A percentile compares a stretch with the other conserved stretches of the same genome.
These are phyloP conservation scores for Paraphoma chrysanthemicola DNA, from an alignment of 2,329 filamentous ascomycete species.

Conservation along the genomic window DNA sequence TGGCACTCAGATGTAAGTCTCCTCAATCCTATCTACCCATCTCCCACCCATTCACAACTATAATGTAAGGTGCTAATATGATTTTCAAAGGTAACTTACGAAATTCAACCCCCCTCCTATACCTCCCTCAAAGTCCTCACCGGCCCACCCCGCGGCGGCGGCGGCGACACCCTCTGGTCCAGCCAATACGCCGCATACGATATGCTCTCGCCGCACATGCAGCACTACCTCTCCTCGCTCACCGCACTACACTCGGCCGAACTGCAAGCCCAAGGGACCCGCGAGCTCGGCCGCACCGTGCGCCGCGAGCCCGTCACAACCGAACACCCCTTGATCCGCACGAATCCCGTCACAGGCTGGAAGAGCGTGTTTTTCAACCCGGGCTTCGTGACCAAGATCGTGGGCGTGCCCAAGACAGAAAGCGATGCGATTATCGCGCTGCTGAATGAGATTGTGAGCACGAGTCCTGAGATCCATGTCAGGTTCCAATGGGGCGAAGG, in stretches of 20 bases:
- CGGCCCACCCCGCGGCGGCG: slow-evolving; percentile 62
- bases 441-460: slow-evolving; percentile 62
- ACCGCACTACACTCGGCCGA: slow-evolving; percentile 64
- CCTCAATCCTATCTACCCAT: slow-evolving; percentile 15
- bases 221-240: slow-evolving; percentile 64
- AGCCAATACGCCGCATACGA: slow-evolving; percentile 67
- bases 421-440: slow-evolving; percentile 60
- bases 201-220: slow-evolving; percentile 61
- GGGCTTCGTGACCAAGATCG: slow-evolving; percentile 64
- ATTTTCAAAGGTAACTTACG: slow-evolving; percentile 58
- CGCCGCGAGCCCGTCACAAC: slow-evolving; percentile 61
- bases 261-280: slow-evolving; percentile 60
- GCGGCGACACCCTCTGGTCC: slow-evolving; percentile 65
- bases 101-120: slow-evolving; percentile 64
- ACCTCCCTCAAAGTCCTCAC: slow-evolving; percentile 62
- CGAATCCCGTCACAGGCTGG: slow-evolving; percentile 68
- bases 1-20: slow-evolving; percentile 62
- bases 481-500: slow-evolving; percentile 70
- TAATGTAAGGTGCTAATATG: background rate
- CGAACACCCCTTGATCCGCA: slow-evolving; percentile 64
- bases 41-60: background rate
- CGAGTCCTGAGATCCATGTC: slow-evolving; percentile 72
- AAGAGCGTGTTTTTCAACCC: slow-evolving; percentile 67
- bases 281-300: slow-evolving; percentile 58
- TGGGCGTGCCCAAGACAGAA: slow-evolving; percentile 65